phyloP scores from a whole-genome alignment of 2,329 filamentous ascomycete genomes.

The Pyrenochaeta sp. region DNA sequence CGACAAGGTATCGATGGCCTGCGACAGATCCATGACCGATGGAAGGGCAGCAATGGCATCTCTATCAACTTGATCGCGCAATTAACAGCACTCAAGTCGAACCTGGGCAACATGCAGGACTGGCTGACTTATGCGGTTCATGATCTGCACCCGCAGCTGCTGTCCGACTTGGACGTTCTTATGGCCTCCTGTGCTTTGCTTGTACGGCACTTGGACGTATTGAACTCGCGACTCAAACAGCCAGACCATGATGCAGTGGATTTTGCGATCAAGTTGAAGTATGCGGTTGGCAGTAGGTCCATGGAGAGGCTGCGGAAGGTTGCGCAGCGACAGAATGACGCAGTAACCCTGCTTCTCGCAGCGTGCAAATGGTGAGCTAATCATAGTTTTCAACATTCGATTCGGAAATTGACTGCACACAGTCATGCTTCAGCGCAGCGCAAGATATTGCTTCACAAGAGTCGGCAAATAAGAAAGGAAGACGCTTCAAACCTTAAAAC shows the following conservation, averaged over 20 bases:
- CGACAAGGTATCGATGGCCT: conserved; percentile 43
- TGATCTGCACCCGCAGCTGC: conserved; percentile 47
- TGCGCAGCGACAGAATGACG: conserved; percentile 45
- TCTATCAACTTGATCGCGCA: conserved; percentile 50
- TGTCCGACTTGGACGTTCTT: conserved; percentile 44
- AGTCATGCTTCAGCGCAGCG: conserved; percentile 47
- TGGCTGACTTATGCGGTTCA: conserved; percentile 45
- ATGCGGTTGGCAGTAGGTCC: conserved; percentile 38
- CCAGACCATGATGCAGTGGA: conserved; percentile 43
- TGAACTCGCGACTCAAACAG: conserved; percentile 37
- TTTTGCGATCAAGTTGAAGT: conserved; percentile 44
- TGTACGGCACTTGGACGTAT: conserved; percentile 37
- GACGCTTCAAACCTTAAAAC: conserved; percentile 41
- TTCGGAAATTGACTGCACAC: conserved; percentile 15
- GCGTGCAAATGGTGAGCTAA: conserved; percentile 41
- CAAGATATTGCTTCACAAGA: conserved; percentile 49
- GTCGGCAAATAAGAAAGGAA: conserved; percentile 45
- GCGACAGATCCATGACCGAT: conserved; percentile 47
- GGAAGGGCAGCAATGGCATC: conserved; percentile 38
- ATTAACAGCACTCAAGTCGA: conserved; percentile 44
- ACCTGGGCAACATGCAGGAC: conserved; percentile 45
- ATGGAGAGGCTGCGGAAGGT: conserved; percentile 44
- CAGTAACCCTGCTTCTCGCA: conserved; percentile 41
- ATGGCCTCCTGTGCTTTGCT: conserved; percentile 43
- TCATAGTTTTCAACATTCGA: neutral